These are phyloP conservation scores for Chrysanthemum lavandulifolium DNA, from an alignment of 129 eudicot species.

Conservation along the genomic window DNA sequence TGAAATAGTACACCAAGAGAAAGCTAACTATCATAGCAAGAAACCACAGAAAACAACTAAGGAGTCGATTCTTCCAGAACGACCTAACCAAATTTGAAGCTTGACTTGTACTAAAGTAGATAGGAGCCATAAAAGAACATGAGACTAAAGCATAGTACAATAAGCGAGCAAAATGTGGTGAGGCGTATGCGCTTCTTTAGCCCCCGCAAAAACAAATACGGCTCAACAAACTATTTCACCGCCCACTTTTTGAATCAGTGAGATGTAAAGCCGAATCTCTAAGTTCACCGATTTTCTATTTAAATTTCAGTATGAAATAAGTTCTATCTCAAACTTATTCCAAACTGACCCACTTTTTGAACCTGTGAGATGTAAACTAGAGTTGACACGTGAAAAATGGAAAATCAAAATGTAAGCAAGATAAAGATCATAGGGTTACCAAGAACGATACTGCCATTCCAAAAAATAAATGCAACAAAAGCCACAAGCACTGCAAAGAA, in stretches of 20 bases:
- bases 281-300: not conserved
- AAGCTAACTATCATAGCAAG: slow-evolving; percentile 42
- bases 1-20: slow-evolving; percentile 73
- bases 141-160: slow-evolving; percentile 69
- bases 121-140: slow-evolving; percentile 65
- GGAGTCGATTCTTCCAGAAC: slow-evolving; percentile 42
- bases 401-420: not conserved
- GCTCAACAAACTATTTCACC: not conserved
- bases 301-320: not conserved
- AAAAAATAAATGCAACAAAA: slow-evolving; percentile 75
- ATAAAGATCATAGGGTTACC: slow-evolving; percentile 45
- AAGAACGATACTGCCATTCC: slow-evolving; percentile 95
- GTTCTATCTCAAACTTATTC: not conserved
- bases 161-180: slow-evolving; percentile 91
- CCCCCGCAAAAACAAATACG: slow-evolving; percentile 59
- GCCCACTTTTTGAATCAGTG: not conserved
- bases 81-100: slow-evolving; percentile 36
- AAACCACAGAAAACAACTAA: slow-evolving; percentile 36
- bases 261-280: not conserved
- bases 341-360: not conserved
- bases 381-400: not conserved
- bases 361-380: not conserved
- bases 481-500: slow-evolving; percentile 63
- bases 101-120: slow-evolving; percentile 53
- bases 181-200: slow-evolving; percentile 92